phyloP scores from a whole-genome alignment of 2,329 filamentous ascomycete genomes.

The Fusarium chlamydosporum region DNA sequence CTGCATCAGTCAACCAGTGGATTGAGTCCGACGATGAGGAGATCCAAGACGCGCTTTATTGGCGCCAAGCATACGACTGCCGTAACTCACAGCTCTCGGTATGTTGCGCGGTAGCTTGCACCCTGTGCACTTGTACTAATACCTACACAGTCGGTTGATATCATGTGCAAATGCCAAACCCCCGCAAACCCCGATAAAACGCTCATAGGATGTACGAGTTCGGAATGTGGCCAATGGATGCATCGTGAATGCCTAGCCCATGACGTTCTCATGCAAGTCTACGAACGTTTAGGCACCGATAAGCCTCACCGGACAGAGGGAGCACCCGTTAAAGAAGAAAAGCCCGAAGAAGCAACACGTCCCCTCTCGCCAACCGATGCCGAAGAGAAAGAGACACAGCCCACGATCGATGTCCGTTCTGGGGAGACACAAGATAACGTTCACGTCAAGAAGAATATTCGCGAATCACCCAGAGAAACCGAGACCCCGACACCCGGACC shows the following conservation, averaged over 20 bases:
- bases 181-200: slow-evolving; percentile 74
- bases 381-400: slow-evolving; percentile 64
- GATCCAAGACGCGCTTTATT: slow-evolving; percentile 71
- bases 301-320: slow-evolving; percentile 62
- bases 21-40: slow-evolving; percentile 77
- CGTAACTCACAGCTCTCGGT: slow-evolving; percentile 71
- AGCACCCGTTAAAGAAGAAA: slow-evolving; percentile 58
- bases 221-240: slow-evolving; percentile 71
- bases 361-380: slow-evolving; percentile 68
- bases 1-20: slow-evolving; percentile 75
- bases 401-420: slow-evolving; percentile 67
- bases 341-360: slow-evolving; percentile 54
- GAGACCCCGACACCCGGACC: slow-evolving; percentile 54
- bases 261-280: slow-evolving; percentile 66
- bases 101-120: slow-evolving; percentile 51
- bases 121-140: slow-evolving; percentile 42
- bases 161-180: slow-evolving; percentile 70
- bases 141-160: slow-evolving; percentile 63
- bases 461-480: slow-evolving; percentile 52
- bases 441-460: slow-evolving; percentile 56
- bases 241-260: slow-evolving; percentile 74
- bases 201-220: slow-evolving; percentile 70
- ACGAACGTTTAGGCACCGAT: slow-evolving; percentile 64
- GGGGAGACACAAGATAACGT: slow-evolving; percentile 60
- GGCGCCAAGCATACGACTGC: slow-evolving; percentile 74